Evolutionary conservation across 176 grass and related monocot species (phyloP).

Genomic region (Oropetium thomaeum): DNA sequence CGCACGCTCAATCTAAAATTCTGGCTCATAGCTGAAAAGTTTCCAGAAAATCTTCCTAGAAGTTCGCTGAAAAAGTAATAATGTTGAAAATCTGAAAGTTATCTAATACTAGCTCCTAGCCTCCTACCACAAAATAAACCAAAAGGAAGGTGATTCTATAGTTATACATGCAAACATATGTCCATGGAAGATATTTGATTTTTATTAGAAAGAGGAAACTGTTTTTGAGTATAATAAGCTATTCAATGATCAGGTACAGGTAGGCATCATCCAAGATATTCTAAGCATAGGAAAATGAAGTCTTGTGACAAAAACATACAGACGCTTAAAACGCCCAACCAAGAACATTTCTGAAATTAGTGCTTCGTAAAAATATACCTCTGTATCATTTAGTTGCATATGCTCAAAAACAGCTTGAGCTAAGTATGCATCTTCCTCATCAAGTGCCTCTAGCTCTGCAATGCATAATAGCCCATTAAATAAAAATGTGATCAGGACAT

Average conservation of each 20-base stretch:
- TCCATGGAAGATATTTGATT: neutral
- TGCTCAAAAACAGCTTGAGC: conserved; percentile 71
- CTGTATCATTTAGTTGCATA: conserved; percentile 77
- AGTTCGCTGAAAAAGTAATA: neutral
- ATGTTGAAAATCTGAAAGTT: neutral
- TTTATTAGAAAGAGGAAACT: neutral
- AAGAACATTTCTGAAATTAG: conserved; percentile 6
- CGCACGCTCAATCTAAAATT: too few relatives aligned
- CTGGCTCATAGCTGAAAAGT: neutral
- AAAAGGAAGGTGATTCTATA: neutral
- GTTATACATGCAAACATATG: conserved; percentile 9
- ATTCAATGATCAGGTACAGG: neutral
- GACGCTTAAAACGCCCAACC: neutral
- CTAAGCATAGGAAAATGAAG: neutral
- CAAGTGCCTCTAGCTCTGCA: conserved; percentile 80
- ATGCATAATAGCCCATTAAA: conserved; percentile 24
- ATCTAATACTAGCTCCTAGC: too few relatives aligned
- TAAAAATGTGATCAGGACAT: neutral
- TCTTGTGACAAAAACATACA: neutral
- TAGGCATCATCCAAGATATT: neutral
- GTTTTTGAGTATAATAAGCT: neutral
- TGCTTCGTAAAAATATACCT: conserved; percentile 38
- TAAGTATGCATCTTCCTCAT: conserved; percentile 93
- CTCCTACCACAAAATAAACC: conserved; percentile 19
- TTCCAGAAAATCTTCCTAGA: conserved; percentile 1